Base-by-base conservation (phyloP, 768 basidiomycete species). In the Flagelloscypha sp. region DNA sequence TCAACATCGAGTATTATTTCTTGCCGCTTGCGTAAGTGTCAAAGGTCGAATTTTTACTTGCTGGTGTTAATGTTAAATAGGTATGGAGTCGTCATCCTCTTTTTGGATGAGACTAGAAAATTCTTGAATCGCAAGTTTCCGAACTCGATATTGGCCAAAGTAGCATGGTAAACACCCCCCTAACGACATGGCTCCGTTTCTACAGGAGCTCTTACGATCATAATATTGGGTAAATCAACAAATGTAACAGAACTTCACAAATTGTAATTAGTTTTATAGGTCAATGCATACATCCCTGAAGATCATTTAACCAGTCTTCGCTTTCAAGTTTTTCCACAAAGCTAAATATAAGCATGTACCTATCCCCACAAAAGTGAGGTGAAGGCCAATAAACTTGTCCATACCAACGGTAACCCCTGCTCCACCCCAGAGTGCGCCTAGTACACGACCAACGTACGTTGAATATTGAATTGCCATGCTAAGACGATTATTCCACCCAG, bases 391-490 rank as follows among this genome's bases (percentile, higher is more conserved):
- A 35, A 71, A 84, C 31, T 65, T 68, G 33, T 59, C 35, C 78
- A 82, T 82, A 16, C 79, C 79, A n/a, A 58, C 47, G 5, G 34
- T 46, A 5, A 68, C 58, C 13, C 79, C 80, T 7, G 70, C 68
- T 4, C 78, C 82, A 30, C 80, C 82, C 67, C 77, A 77, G 21
- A 84, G 60, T 4, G 79, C 76, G 0, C 79, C 81, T 4, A 69
- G 65, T 9, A 78, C 70, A 4, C 79, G 63, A n/a, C 81, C 79
- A 1, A 60, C 53, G 47, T 74, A 83, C 46, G 77, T 84, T 54
- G 76, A 76, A 44, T 77, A 83, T 49, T 81, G 80, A 28, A 84
- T 76, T 6, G 61, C 66, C 52, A 79, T 53, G 22, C 67, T 57
- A 19, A 53, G 51, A 11, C 52, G 51, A 22, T 63, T 61, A 46